Conservation (phyloP, 805 yeast genomes). For the Candida silvatica region DNA sequence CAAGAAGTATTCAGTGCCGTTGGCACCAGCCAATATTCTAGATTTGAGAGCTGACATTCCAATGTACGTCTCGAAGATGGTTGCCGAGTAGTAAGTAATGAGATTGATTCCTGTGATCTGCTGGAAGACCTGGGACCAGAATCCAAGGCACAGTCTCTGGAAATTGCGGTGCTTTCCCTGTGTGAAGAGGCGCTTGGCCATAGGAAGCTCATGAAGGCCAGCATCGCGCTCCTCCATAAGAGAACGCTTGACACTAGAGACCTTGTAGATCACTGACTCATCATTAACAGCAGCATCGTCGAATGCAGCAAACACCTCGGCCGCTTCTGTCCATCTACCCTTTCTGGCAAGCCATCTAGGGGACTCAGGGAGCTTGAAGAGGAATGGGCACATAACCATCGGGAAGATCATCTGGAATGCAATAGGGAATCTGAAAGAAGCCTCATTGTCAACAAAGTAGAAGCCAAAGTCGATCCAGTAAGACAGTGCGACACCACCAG, state of each 20-base stretch:
- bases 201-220: conserved; percentile 16
- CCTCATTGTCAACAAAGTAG: conserved; percentile 19
- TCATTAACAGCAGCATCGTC: conserved; percentile 21
- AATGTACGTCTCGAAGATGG: conserved; percentile 40
- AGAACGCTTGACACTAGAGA: conserved; percentile 13
- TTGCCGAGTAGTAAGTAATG: conserved; percentile 50
- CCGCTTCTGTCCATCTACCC: conserved; percentile 35
- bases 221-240: conserved; percentile 19
- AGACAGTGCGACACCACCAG: conserved; percentile 23
- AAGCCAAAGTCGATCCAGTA: conserved; percentile 30
- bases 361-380: conserved; percentile 28
- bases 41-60: conserved; percentile 34
- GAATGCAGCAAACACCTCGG: conserved; percentile 31
- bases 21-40: conserved; percentile 34
- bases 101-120: conserved; percentile 50
- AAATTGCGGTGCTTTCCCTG: conserved; percentile 37
- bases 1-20: conserved; percentile 25
- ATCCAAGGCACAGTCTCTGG: conserved; percentile 37
- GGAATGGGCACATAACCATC: conserved; percentile 8
- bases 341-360: conserved; percentile 34
- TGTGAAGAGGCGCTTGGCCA: conserved; percentile 18
- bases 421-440: conserved; percentile 27
- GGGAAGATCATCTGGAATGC: conserved; percentile 25
- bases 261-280: conserved; percentile 7
- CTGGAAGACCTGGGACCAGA: conserved; percentile 37